Evolutionary conservation across 441 rosid species (phyloP), one percentile per base, ranked within the genome.

Genomic region (Euphorbia celastroides): DNA sequence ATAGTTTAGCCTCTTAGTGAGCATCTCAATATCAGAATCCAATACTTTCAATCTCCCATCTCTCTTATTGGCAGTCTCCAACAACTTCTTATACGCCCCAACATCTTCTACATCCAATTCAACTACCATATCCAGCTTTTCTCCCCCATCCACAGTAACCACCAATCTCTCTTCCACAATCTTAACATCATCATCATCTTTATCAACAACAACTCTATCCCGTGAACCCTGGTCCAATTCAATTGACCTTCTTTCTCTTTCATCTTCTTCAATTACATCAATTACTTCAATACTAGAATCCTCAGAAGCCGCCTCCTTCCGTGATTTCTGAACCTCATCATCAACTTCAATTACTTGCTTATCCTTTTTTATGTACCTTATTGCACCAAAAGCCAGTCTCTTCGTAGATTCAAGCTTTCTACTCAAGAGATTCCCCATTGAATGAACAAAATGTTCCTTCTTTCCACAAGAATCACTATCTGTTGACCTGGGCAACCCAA

Each of bases 201-300:
- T 71, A 68, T 50, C 66, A 44, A 41, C 66, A 38, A 57, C 16
- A 41, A 46, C 55, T 31, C 31, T 48, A 59, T 42, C 68, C 3
- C 26, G 51, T 44, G 46, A 54, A 38, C 60, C 59, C 60, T 19
- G 46, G 48, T 77, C 70, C 25, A 41, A 62, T 25, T 69, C 72
- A 9, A 30, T 22, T 42, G 78, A 62, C 65, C 72, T 31, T 65
- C 72, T 77, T 63, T 67, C 72, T 67, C 73, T 46, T 28, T 63
- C 73, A 75, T 78, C 67, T 61, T 74, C 88, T 57, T 75, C 86
- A 38, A 72, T 55, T 17, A 62, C 75, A 34, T 70, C 82, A 66
- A 82, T 69, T 65, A 85, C 93, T 67, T 84, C 86, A 13, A 83
- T 38, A 57, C 85, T 80, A 1, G 86, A 87, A 84, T 89, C 88